Base-by-base conservation (phyloP, 2,329 filamentous ascomycete genomes). In the Cordyceps cateniannulata region DNA sequence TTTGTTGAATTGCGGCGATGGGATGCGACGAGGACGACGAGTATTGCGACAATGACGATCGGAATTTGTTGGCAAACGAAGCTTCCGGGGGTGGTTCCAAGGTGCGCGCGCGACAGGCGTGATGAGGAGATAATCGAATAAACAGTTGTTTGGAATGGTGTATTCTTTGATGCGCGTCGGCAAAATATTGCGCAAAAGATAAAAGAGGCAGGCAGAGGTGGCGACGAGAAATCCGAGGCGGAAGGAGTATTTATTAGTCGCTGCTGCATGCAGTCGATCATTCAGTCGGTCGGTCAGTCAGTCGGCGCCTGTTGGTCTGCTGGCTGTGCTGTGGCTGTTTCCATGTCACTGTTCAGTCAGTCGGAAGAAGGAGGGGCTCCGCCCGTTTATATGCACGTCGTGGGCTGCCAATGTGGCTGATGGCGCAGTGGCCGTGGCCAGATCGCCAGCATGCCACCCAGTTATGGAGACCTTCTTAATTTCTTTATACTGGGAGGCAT, bases 341-440 rank as follows among this genome's bases (percentile, higher is more conserved):
- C n/a, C n/a, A n/a, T n/a, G 27, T 29, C 27, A 29, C 27, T 29
- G 4, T 4, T 35, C 32, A 35, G 32, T 35, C 32, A 35, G 9
- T 35, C 32, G 32, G 3, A 35, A 12, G 24, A 22, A 48, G 45
- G 45, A 48, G 45, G 22, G 45, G 24, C 66, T 64, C 70, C 69
- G 68, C 67, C 51, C 75, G 77, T 80, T 79, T 80, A 80, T 79
- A 79, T 80, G 77, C 75, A 72, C 70, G 71, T 71, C 67, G 66
- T 67, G 67, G 65, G 45, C 47, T 49, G 47, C 29, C 25, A 29
- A 8, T 35, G 18, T 27, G 52, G 27, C 45, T 48, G 45, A 47
- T 44, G 40, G 12, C 18, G 38, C 38, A 40, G 14, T 5, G 5
- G 5, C 14, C 38, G 7, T 16, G 12, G 38, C 18, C 38, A 40